Base-by-base conservation (phyloP, 148 eudicot species). In the Cornus suecica region DNA sequence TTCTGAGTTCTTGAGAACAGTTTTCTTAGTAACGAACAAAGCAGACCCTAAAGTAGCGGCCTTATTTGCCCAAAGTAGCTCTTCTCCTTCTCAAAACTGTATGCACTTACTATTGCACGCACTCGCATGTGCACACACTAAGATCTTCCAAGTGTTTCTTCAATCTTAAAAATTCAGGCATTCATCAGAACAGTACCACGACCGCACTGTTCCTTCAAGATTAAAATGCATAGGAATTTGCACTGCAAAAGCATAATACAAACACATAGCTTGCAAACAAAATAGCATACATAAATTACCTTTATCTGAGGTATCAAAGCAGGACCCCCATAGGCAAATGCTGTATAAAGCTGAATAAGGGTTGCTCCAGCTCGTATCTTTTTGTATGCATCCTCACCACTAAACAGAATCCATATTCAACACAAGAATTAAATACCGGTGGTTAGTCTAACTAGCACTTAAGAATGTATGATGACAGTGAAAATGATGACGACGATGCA, bases 351-450 rank as follows among this genome's bases (percentile, higher is more conserved):
- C 83, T 95, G 98, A 81, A 95, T 88, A 66, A 95, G 97, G 60
- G 86, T 86, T 60, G 99, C 99, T 72, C 99, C 99, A 58, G 97
- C 87, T 81, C 97, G 90, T 74, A 95, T 89, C 83, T 95, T 95
- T 80, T 91, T 91, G 87, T 92, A 95, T 65, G 94, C 99, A 79
- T 95, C 99, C 86, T 89, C 97, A 30, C 99, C 99, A 83, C 99
- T 95, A 83, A 65, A 84, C 71, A 69, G 68, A 22, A 71, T 27
- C 32, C 58, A 82, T 64, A 64, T 79, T 76, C 71, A 65, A 68
- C 56, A 56, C 66, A 66, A 68, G 26, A 28, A 61, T 52, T 65
- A 1, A 71, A 51, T 72, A 58, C 2, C 6, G 22, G 0, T 56
- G 22, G 62, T 22, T 20, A n/a, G 62, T 58, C 20, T n/a, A 5